Base-by-base conservation (phyloP, 306 rosid species). In the Ammopiptanthus mongolicus region DNA sequence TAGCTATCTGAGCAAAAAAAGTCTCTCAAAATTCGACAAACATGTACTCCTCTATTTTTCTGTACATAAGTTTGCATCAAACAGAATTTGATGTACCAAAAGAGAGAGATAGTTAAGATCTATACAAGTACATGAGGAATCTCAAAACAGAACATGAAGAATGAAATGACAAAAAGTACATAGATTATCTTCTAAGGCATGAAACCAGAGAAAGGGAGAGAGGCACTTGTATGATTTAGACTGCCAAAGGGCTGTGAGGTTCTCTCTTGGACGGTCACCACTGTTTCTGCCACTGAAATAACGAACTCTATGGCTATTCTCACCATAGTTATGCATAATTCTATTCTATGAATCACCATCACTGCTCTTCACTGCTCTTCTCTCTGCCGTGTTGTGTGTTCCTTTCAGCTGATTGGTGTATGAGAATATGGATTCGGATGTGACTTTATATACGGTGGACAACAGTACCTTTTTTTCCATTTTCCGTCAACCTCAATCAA, bases 261-360 rank as follows among this genome's bases (percentile, higher is more conserved):
- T 48, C 78, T 83, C 39, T 86, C 86, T 34, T 87, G 94, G 36
- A 88, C 81, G 11, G 70, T 87, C 0, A 78, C 78, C 0, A 94
- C 95, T 0, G 96, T 85, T 58, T 94, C 89, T 0, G 96, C 97
- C 0, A 94, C 89, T 14, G 83, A 64, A 29, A 94, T 70, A 50
- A 91, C 93, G 51, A 94, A 90, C 8, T 87, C 77, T 41, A 94
- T 72, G 42, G 97, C 97, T 89, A 86, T 56, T 69, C 77, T 82
- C n/a, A 94, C 69, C 22, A 91, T 71, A 50, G 78, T 60, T 14
- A 90, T 33, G 80, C 96, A 94, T 17, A 87, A 21, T 74, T 87
- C 93, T 3, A 90, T 18, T 77, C 93, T 87, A 60, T 83, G 86
- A 23, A 91, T 56, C 89, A 87, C 85, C 97, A 88, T 89, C 25